A percentile compares a stretch with the other conserved stretches of the same genome.
phyloP scores from a whole-genome alignment of 371 early-diverging fungal species.

The Batkoa obscura region DNA sequence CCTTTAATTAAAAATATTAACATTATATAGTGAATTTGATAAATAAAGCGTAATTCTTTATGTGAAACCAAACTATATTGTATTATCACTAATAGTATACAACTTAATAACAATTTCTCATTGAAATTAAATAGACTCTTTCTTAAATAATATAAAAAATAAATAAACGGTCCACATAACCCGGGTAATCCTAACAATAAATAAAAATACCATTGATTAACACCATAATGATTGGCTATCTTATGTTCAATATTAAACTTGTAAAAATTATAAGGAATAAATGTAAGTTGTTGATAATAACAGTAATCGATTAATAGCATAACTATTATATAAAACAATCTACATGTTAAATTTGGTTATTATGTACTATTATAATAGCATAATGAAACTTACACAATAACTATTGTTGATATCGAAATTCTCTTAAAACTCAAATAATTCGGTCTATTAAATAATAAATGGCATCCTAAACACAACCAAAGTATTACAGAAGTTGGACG shows the following conservation, averaged over 20 bases:
- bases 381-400: slow-evolving; percentile 6
- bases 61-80: slow-evolving; percentile 58
- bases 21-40: slow-evolving; percentile 59
- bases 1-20: slow-evolving; percentile 40
- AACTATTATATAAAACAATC: slow-evolving; percentile 16
- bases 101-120: not conserved
- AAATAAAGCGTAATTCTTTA: slow-evolving; percentile 87
- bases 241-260: slow-evolving; percentile 53
- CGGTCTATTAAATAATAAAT: slow-evolving; percentile 15
- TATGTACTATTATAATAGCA: no score
- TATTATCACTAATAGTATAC: not conserved
- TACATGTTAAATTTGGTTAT: slow-evolving; percentile 7
- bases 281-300: slow-evolving; percentile 33
- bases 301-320: slow-evolving; percentile 35
- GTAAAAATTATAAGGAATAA: slow-evolving; percentile 56
- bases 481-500: slow-evolving; percentile 51
- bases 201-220: slow-evolving; percentile 81
- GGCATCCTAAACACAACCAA: slow-evolving; percentile 53
- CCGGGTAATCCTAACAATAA: slow-evolving; percentile 57
- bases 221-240: slow-evolving; percentile 73
- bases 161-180: slow-evolving; percentile 23
- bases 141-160: slow-evolving; percentile 18
- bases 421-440: not conserved
- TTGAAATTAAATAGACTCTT: not conserved
- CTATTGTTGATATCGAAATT: slow-evolving; percentile 1